These are phyloP conservation scores for Tolypocladium cylindrosporum DNA, from an alignment of 2,329 filamentous ascomycete species.

Conservation along the genomic window DNA sequence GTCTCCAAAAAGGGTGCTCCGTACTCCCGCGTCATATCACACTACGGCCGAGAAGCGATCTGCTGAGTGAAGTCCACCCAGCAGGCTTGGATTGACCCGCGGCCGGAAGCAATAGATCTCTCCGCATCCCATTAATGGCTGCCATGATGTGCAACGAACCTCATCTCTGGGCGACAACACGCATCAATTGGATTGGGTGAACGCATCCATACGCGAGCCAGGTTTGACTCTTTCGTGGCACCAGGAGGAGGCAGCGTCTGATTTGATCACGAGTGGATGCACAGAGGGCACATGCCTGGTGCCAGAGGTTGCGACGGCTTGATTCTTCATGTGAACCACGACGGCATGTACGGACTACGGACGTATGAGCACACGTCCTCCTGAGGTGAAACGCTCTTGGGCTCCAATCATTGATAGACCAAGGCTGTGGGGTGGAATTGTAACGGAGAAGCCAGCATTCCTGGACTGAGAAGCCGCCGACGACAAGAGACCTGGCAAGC, in stretches of 20 bases:
- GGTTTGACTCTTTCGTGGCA: neutral
- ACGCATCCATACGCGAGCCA: neutral
- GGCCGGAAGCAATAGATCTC: neutral
- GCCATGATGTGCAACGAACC: neutral
- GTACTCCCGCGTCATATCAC: neutral
- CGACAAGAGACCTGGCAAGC: neutral
- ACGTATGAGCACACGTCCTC: too few relatives aligned
- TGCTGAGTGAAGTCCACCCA: neutral
- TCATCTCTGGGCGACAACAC: neutral
- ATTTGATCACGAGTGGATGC: neutral
- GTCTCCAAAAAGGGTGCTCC: neutral
- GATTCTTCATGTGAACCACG: neutral
- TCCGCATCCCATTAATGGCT: neutral
- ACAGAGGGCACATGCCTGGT: neutral
- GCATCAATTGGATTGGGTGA: neutral
- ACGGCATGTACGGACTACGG: too few relatives aligned
- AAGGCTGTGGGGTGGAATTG: neutral
- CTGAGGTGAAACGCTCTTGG: too few relatives aligned
- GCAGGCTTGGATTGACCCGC: neutral
- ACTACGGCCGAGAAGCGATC: neutral
- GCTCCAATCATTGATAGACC: neutral
- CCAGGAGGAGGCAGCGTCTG: neutral
- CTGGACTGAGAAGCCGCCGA: neutral
- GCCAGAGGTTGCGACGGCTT: neutral
- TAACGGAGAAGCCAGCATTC: neutral